Base-by-base conservation (phyloP, 306 rosid species). In the Rosa rugosa region DNA sequence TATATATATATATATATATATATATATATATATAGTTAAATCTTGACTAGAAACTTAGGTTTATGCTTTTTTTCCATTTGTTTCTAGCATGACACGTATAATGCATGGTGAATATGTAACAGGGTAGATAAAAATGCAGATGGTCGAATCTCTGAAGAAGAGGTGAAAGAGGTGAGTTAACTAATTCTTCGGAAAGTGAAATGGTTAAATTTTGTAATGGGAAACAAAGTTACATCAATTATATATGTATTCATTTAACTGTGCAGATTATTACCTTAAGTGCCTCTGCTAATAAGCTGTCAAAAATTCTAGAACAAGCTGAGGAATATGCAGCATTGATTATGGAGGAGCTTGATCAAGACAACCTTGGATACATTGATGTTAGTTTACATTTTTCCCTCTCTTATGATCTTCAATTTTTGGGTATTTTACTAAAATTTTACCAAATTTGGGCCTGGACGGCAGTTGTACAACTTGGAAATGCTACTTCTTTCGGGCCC, bases 121-220 rank as follows among this genome's bases (percentile, higher is more conserved):
- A 94, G 97, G 97, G 99, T 94, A 83, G 98, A 94, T 80, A 92
- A 91, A 82, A 81, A 94, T 75, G 97, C 93, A 4, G 98, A 94
- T 34, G 98, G 98, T 11, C 77, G 97, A 78, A 91, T 94, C 72
- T 86, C 93, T 0, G 91, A 84, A 71, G 89, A 85, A 79, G 97
- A 94, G 83, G 99, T 94, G 75, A 82, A 85, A 75, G 97, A 94
- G 99, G 99, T 92, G 49, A 78, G 71, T 4, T 2, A 54, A 6
- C 1, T 14, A 25, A 59, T 4, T 25, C 1, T 18, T 42, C 31
- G 41, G 23, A 51, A 50, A 50, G 14, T 8, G 41, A 50, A 45
- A 12, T 8, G 40, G 18, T 23, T 7, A 41, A 45, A 1, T 42
- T 69, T 31, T 67, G 8, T 8, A 8, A 36, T 38, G 51, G 27